Base-by-base conservation (phyloP, 1,284 basidiomycete genomes). In the Papiliotrema fonsecae region DNA sequence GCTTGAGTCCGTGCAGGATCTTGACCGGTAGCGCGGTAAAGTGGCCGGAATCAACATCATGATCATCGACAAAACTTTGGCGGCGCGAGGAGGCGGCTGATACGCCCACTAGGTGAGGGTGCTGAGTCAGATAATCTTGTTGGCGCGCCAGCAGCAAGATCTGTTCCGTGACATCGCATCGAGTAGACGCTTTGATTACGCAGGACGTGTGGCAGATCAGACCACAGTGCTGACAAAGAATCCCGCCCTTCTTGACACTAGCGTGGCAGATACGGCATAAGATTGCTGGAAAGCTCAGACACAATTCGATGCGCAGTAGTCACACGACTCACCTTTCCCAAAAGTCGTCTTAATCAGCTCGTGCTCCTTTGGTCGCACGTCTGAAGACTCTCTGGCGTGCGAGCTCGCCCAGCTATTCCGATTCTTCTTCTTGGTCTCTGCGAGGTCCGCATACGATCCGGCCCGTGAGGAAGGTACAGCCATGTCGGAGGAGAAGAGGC, bases 301-400 rank as follows among this genome's bases (percentile, higher is more conserved):
- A 22, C 44, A 41, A 36, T 30, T 21, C n/a, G 13, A 25, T 11
- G 30, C 54, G 47, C 56, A 49, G 58, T 45, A 50, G 65, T 43
- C 31, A 26, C 31, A 26, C 41, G 28, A 77, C 86, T 67, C 67
- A 93, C 89, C 81, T 77, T 92, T 93, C 64, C 85, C 85, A 70
- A 96, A 96, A 2, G 86, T 86, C 2, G 88, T 94, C 76, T 89
- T 92, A 39, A 94, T 86, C 65, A 94, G 91, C 6, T 81, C 80
- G 62, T 96, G 92, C 28, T 84, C 81, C 44, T 82, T 80, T 16
- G 80, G 79, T 13, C 48, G 26, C 25, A 38, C 38, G 25, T 52
- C 54, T 10, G 51, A 53, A 2, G 51, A 57, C 11, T 61, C 51
- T 24, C 58, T 47, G 77, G 78, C 53, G 81, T 79, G 39, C 41